Conservation (phyloP, 1,284 basidiomycete species). For the Pseudozyma sp. region DNA sequence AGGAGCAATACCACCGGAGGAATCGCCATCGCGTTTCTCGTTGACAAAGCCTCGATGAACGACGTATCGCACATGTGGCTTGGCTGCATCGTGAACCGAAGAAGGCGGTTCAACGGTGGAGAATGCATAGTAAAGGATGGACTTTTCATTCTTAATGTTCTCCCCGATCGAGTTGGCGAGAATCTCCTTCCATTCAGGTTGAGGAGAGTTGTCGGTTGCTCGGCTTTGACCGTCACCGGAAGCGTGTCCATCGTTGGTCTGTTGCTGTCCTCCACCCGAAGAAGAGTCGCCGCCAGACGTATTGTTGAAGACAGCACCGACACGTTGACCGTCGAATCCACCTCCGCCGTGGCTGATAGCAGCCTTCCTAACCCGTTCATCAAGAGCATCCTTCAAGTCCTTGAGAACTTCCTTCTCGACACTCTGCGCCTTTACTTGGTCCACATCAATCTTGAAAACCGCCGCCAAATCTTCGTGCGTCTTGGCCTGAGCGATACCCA, state of each 20-base stretch:
- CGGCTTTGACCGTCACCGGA: slow-evolving; percentile 23
- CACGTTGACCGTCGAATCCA: slow-evolving; percentile 28
- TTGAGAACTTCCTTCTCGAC: slow-evolving; percentile 32
- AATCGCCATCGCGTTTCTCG: slow-evolving; percentile 62
- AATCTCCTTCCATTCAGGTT: slow-evolving; percentile 62
- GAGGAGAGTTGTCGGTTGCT: slow-evolving; percentile 51
- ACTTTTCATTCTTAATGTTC: slow-evolving; percentile 60
- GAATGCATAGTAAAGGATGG: slow-evolving; percentile 65
- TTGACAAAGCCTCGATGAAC: slow-evolving; percentile 70
- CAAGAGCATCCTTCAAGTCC: slow-evolving; percentile 30
- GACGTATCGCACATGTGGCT: slow-evolving; percentile 63
- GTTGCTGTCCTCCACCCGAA: slow-evolving; percentile 13
- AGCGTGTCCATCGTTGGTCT: slow-evolving; percentile 32
- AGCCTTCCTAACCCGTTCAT: slow-evolving; percentile 12
- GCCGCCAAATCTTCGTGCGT: slow-evolving; percentile 48
- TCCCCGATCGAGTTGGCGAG: slow-evolving; percentile 48
- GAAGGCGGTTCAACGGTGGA: slow-evolving; percentile 49
- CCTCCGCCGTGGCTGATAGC: slow-evolving; percentile 10
- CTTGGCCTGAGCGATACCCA: slow-evolving; percentile 48
- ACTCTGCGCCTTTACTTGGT: slow-evolving; percentile 17
- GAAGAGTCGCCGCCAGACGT: slow-evolving; percentile 4
- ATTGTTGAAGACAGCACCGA: slow-evolving; percentile 35
- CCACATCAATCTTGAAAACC: slow-evolving; percentile 43
- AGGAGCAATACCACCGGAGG: slow-evolving; percentile 47
- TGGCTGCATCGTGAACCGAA: slow-evolving; percentile 54